Conservation (phyloP, 1,284 basidiomycete genomes). For the Fomitopsis palustris region DNA sequence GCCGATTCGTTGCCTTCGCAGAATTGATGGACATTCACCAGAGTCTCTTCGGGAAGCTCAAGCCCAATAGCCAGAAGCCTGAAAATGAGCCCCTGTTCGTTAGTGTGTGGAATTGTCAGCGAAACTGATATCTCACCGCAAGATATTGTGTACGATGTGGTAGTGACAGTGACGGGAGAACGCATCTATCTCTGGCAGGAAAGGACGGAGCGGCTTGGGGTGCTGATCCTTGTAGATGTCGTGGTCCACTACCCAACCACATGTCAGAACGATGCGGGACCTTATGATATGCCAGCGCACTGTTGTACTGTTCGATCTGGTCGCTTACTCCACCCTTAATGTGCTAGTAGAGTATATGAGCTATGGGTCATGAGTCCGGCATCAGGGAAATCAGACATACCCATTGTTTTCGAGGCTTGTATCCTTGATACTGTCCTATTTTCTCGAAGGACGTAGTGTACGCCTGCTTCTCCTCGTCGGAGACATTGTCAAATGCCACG, state of each 20-base stretch:
- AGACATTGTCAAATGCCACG: slow-evolving; percentile 47
- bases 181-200: slow-evolving; percentile 54
- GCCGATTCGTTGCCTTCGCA: slow-evolving; percentile 26
- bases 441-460: slow-evolving; percentile 49
- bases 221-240: slow-evolving; percentile 41
- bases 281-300: slow-evolving; percentile 29
- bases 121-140: slow-evolving; percentile 32
- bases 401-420: slow-evolving; percentile 41
- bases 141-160: slow-evolving; percentile 45
- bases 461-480: slow-evolving; percentile 51
- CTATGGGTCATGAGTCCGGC: not conserved
- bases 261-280: not conserved
- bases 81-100: not conserved
- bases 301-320: slow-evolving; percentile 56
- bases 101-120: not conserved
- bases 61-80: slow-evolving; percentile 42
- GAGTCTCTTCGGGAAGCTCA: slow-evolving; percentile 30
- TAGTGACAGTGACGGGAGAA: slow-evolving; percentile 51
- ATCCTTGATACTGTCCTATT: slow-evolving; percentile 55
- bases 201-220: slow-evolving; percentile 47
- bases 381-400: not conserved
- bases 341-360: slow-evolving; percentile 32
- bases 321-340: slow-evolving; percentile 57
- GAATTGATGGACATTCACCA: slow-evolving; percentile 29
- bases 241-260: slow-evolving; percentile 38